A percentile compares a stretch with the other conserved stretches of the same genome.
These are phyloP conservation scores for Dactylonectria estremocensis DNA, from an alignment of 2,329 filamentous ascomycete genomes.

Conservation along the genomic window DNA sequence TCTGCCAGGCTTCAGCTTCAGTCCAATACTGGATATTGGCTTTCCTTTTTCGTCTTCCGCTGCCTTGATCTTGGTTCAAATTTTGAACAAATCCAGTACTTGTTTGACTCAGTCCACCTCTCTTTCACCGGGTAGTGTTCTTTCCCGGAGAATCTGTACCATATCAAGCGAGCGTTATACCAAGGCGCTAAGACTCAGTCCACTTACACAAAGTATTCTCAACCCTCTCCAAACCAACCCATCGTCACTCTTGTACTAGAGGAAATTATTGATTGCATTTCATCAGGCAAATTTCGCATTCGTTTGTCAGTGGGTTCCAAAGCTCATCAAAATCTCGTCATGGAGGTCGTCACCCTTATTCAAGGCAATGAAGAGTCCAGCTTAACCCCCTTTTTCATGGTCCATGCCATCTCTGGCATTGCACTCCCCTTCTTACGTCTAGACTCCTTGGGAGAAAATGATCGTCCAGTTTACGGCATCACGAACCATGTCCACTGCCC, in stretches of 20 bases:
- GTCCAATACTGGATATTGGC: conserved; percentile 28
- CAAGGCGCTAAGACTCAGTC: conserved; percentile 1
- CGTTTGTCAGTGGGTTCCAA: conserved; percentile 21
- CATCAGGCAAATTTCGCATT: conserved; percentile 3
- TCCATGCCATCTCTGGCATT: conserved; percentile 44
- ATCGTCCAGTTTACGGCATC: conserved; percentile 44
- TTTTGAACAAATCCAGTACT: background rate
- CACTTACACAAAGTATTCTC: conserved; percentile 26
- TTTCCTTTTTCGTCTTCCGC: background rate
- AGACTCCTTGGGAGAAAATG: conserved; percentile 37
- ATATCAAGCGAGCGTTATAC: background rate
- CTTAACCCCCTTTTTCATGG: conserved; percentile 41
- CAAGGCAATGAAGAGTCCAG: conserved; percentile 39
- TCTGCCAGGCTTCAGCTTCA: conserved; percentile 9
- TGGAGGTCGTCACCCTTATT: conserved; percentile 43
- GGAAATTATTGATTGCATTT: conserved; percentile 10
- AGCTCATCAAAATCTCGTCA: conserved; percentile 19
- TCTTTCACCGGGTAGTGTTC: background rate
- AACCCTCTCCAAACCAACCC: conserved; percentile 8
- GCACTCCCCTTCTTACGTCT: conserved; percentile 43
- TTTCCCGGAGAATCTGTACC: background rate
- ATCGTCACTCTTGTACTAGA: background rate
- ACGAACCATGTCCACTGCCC: conserved; percentile 40
- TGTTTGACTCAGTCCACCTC: background rate
- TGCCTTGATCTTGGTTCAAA: conserved; percentile 8